Percentiles rank a stretch among this genome's conserved stretches.
Evolutionary conservation across 257 asterid genomes (phyloP).

Genomic region (Penstemon newberryi): DNA sequence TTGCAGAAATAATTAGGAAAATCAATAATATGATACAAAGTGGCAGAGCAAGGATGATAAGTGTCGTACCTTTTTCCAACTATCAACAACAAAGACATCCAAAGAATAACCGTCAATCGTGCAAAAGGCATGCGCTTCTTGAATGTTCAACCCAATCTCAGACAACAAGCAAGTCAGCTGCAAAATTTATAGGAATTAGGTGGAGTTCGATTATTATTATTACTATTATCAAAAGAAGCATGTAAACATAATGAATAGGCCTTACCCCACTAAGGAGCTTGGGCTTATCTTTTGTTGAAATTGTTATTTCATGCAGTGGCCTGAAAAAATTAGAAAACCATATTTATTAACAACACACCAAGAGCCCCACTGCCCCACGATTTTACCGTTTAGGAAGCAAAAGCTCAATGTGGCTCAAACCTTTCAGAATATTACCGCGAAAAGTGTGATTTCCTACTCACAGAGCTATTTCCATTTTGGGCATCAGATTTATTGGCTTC

Average conservation of each 20-base stretch:
- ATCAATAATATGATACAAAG: conserved; percentile 25
- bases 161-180: conserved; percentile 83
- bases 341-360: not conserved
- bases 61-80: conserved; percentile 71
- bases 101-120: conserved; percentile 84
- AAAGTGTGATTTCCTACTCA: conserved; percentile 56
- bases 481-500: conserved; percentile 40
- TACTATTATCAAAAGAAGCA: conserved; percentile 16
- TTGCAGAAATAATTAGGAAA: conserved; percentile 20
- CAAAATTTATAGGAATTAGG: conserved; percentile 17
- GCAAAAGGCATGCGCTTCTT: conserved; percentile 98
- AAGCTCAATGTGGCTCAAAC: conserved; percentile 57
- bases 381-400: not conserved
- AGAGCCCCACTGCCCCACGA: conserved; percentile 3
- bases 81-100: conserved; percentile 87
- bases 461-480: conserved; percentile 50
- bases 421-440: conserved; percentile 65
- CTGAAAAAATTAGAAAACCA: conserved; percentile 40
- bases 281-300: conserved; percentile 83
- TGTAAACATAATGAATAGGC: conserved; percentile 20
- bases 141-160: conserved; percentile 92
- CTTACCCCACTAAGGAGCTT: conserved; percentile 81
- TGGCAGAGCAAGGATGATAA: conserved; percentile 29
- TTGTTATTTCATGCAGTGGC: conserved; percentile 72
- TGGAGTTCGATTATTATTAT: too few relatives aligned